A percentile compares a stretch with the other conserved stretches of the same genome.
Evolutionary conservation across 306 rosid species (phyloP).

Genomic region (Prunus mume): DNA sequence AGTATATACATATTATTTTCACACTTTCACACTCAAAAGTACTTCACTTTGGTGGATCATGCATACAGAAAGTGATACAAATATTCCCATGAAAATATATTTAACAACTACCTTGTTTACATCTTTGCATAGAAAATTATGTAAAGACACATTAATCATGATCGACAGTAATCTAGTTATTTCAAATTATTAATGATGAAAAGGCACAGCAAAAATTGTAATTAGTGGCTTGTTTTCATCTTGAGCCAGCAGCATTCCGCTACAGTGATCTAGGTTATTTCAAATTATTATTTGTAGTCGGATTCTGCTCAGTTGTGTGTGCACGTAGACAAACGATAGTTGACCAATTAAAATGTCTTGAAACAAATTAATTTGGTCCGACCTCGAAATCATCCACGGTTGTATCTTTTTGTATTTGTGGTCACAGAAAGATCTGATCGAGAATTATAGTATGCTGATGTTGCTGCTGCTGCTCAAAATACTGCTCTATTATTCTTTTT

Average conservation of each 20-base stretch:
- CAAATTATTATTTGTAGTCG: background rate
- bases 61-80: background rate
- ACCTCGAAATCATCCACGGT: background rate
- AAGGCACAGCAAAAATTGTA: too few relatives aligned
- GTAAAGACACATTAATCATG: background rate
- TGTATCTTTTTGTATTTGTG: background rate
- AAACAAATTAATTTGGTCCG: background rate
- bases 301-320: background rate
- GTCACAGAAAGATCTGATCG: background rate
- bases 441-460: background rate
- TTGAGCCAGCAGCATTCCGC: background rate
- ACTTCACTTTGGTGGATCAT: background rate
- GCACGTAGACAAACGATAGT: background rate
- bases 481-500: background rate
- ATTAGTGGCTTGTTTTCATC: background rate
- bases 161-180: background rate
- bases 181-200: background rate
- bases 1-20: too few relatives aligned
- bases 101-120: background rate
- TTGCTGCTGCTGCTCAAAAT: background rate
- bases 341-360: background rate
- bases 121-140: background rate
- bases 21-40: too few relatives aligned
- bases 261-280: too few relatives aligned
- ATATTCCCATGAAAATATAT: background rate